Base-by-base conservation (phyloP, 192 early-diverging fungal genomes). In the Oehlia diaphana region DNA sequence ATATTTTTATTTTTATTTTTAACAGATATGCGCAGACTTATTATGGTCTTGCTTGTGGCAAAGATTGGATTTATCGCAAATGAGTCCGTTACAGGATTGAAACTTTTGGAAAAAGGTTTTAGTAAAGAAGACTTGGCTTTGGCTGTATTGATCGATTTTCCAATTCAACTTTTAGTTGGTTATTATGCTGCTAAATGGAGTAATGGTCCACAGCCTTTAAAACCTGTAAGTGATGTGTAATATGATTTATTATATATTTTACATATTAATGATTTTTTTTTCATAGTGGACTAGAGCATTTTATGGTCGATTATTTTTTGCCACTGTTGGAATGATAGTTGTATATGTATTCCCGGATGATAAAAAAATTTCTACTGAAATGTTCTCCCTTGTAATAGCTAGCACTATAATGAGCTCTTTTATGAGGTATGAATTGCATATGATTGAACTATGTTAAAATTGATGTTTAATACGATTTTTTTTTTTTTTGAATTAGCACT, bases 151-250 rank as follows among this genome's bases (percentile, higher is more conserved):
- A 92, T 98, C 23, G 98, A 99, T 82, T 99, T 99, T 71, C 98
- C 98, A 1, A 89, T 97, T 70, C 96, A 99, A 84, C 92, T 99
- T 62, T 85, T 98, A 76, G 96, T 99, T 89, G 98, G 98, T 16
- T 98, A 98, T 84, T 97, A 96, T 84, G 97, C 97, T 0, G 98
- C 96, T 19, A 93, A 93, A 72, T 99, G 97, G 98, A 96, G 95
- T 69, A 91, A 87, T 78, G 98, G 98, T 7, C 82, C 84, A 9
- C 87, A 92, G 63, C 96, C 97, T 6, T 84, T 98, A 78, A 91
- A 87, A 35, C 96, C 97, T 58, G 93, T 94, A 84, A 79, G 86
- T 83, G 63, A 50, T 64, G 2, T 81, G 23, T 79, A 68, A 9
- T 42, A n/a, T n/a, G 26, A 10, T 76, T 39, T 39, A 21, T 13